Evolutionary conservation across 352 stramenopile genomes (phyloP).

Genomic region (Blastocystis sp.): DNA sequence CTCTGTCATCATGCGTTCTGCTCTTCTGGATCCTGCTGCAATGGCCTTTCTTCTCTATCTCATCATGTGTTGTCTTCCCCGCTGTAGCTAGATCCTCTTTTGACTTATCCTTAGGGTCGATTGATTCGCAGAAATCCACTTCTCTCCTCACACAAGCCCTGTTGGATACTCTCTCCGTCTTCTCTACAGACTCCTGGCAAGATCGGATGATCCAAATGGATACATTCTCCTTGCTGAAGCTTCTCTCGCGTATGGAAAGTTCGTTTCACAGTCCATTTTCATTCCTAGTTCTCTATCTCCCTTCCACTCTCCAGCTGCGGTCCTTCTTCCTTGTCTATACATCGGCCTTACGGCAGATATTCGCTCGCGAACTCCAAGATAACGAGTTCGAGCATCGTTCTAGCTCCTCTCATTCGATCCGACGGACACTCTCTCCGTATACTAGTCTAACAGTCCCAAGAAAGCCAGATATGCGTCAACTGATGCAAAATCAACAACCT

Average conservation of each 20-base stretch:
- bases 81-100: neutral
- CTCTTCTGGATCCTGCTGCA: neutral
- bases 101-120: neutral
- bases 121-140: neutral
- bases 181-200: neutral
- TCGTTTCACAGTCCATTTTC: no score
- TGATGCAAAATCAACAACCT: neutral
- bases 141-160: neutral
- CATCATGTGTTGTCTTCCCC: neutral
- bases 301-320: neutral
- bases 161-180: neutral
- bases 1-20: neutral
- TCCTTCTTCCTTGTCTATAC: no score
- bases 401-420: neutral
- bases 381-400: neutral
- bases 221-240: neutral
- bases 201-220: neutral
- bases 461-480: neutral
- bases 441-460: neutral
- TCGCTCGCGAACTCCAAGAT: neutral
- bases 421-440: neutral
- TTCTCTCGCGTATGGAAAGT: no score
- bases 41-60: neutral
- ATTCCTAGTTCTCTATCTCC: neutral
- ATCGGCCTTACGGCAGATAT: no score